Base-by-base conservation (phyloP, 768 basidiomycete genomes). In the Podaxis pistillaris region DNA sequence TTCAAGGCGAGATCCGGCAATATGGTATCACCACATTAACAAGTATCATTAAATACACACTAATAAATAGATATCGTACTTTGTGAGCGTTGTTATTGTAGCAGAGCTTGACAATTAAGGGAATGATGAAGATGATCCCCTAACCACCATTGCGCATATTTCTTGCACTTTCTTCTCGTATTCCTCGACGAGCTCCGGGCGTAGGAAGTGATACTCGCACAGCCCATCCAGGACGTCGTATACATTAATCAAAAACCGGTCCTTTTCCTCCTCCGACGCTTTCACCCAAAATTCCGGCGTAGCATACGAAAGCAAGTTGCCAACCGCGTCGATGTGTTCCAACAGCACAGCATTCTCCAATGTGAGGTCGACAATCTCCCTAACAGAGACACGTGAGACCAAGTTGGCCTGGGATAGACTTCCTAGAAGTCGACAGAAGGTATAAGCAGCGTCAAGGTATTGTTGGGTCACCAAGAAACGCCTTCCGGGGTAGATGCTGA, bases 351-450 rank as follows among this genome's bases (percentile, higher is more conserved):
- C 59, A 36, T 60, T 60, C 24, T 60, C 36, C 24, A 60, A 30
- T 26, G 59, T 60, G 4, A 60, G 59, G n/a, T 60, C 59, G 51
- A 60, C 22, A 19, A 60, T 24, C n/a, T 60, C 50, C 41, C 19
- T 51, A 22, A 60, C 38, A n/a, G 24, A 22, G 30, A 19, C 17
- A 8, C 59, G 59, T 26, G 59, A 28, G 17, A 60, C 26, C 24
- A 60, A 26, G 4, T 53, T 44, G 28, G 51, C 37, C 59, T 40
- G 26, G 15, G 53, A 53, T 13, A 60, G 50, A 28, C 51, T 53
- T 46, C 59, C 59, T 15, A 60, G 37, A 44, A 60, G 59, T 53
- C 41, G 50, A 33, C 59, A 41, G 33, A 33, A 40, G 22, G 26
- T 26, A 36, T 60, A 60, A 17, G 36, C 59, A 22, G 59, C 59